These are phyloP conservation scores for Pyronema omphalodes DNA, from an alignment of 495 filamentous ascomycete genomes.

Conservation along the genomic window DNA sequence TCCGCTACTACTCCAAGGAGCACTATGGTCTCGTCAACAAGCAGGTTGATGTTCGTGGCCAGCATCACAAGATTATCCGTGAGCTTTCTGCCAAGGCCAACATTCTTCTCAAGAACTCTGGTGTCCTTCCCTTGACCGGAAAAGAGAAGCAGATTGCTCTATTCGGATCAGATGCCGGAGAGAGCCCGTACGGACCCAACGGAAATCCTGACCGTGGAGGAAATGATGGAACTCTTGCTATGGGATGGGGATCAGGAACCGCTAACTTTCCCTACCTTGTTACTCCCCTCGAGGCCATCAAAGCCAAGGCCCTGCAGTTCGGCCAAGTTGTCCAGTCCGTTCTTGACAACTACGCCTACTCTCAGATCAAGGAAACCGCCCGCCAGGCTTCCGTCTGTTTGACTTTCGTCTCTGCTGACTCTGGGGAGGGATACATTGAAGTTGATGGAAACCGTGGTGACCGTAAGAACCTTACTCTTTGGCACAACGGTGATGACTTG, in stretches of 20 bases:
- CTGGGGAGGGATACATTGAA: constrained; percentile 70
- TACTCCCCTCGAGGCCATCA: constrained; percentile 72
- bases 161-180: constrained; percentile 49
- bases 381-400: constrained; percentile 52
- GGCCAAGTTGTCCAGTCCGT: constrained; percentile 51
- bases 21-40: constrained; percentile 53
- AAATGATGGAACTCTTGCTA: constrained; percentile 62
- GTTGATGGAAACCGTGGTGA: constrained; percentile 79
- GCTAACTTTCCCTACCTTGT: constrained; percentile 82
- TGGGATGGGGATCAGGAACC: constrained; percentile 88
- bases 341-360: constrained; percentile 52
- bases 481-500: constrained; percentile 61
- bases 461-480: constrained; percentile 81
- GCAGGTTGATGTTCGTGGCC: constrained; percentile 35
- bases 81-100: constrained; percentile 41
- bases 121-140: constrained; percentile 42
- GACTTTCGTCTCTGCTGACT: constrained; percentile 76
- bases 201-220: constrained; percentile 70
- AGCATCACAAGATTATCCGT: constrained; percentile 35
- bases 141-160: constrained; percentile 37
- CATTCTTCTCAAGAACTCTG: constrained; percentile 53
- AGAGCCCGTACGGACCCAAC: constrained; percentile 47
- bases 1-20: constrained; percentile 41
- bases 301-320: constrained; percentile 45
- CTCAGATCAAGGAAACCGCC: constrained; percentile 41